phyloP scores from a whole-genome alignment of 78 protist species.

The Dictyostelium citrinum region DNA sequence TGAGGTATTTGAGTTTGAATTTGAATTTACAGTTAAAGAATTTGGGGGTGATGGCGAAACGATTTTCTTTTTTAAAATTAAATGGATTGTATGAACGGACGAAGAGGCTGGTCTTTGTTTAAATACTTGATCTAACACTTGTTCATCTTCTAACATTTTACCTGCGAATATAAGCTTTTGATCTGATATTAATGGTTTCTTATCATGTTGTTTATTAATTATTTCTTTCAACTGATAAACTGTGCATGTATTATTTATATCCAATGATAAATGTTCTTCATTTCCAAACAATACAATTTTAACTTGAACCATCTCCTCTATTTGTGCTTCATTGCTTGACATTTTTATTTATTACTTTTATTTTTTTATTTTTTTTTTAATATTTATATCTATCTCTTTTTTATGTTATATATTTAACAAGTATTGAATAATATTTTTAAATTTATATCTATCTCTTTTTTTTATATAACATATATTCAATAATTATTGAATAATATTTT shows the following conservation, averaged over 20 bases:
- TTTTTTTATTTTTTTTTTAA: no score
- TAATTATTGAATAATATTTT: no score
- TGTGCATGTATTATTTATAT: background rate
- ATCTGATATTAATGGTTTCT: background rate
- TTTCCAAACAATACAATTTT: slow-evolving; percentile 1
- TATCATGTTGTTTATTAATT: background rate
- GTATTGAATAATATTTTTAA: no score
- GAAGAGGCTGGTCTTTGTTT: background rate
- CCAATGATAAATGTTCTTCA: background rate
- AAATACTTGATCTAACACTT: background rate
- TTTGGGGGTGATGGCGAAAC: background rate
- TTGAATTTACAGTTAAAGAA: background rate
- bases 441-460: no score
- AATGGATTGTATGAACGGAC: background rate
- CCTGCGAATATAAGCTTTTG: slow-evolving; percentile 1
- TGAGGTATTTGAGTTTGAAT: background rate
- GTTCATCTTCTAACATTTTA: background rate
- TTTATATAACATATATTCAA: no score
- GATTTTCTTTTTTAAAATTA: background rate
- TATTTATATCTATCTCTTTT: no score
- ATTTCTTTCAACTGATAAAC: background rate
- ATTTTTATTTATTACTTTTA: background rate
- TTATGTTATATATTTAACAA: no score
- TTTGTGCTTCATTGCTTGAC: background rate
- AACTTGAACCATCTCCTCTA: background rate